Evolutionary conservation across 495 filamentous ascomycete species (phyloP).

Genomic region (Annulohypoxylon moriforme): DNA sequence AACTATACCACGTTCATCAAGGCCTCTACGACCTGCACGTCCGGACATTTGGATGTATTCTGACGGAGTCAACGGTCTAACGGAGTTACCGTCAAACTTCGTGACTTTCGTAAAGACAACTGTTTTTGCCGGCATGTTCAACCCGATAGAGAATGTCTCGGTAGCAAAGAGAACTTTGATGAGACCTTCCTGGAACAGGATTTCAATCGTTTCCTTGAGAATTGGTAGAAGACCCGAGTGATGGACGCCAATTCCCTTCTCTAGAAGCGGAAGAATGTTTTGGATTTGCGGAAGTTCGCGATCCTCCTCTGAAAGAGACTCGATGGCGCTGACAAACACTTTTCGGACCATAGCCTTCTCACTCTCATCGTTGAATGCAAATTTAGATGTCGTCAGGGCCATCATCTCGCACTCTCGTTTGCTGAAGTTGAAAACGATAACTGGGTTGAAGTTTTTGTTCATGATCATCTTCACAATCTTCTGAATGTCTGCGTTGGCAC

Average conservation of each 20-base stretch:
- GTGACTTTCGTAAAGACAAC: constrained; percentile 97
- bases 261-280: constrained; percentile 88
- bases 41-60: constrained; percentile 99
- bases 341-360: constrained; percentile 95
- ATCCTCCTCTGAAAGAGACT: constrained; percentile 91
- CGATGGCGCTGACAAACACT: constrained; percentile 91
- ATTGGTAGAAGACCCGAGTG: constrained; percentile 96
- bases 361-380: constrained; percentile 97
- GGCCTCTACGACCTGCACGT: constrained; percentile 92
- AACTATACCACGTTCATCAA: constrained; percentile 97
- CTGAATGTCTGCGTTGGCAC: constrained; percentile 82
- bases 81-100: constrained; percentile 89
- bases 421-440: constrained; percentile 99
- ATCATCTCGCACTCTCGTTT: constrained; percentile 93
- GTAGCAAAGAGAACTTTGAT: constrained; percentile 99
- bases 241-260: constrained; percentile 95
- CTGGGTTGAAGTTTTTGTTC: constrained; percentile 93
- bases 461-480: constrained; percentile 99
- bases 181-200: constrained; percentile 96
- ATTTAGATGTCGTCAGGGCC: constrained; percentile 82
- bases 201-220: constrained; percentile 98
- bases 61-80: constrained; percentile 89
- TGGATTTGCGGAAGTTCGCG: constrained; percentile 85
- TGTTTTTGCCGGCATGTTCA: constrained; percentile 99
- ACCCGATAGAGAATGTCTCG: constrained; percentile 97